Conservation (phyloP, 495 filamentous ascomycete genomes). For the Penicillium steckii region DNA sequence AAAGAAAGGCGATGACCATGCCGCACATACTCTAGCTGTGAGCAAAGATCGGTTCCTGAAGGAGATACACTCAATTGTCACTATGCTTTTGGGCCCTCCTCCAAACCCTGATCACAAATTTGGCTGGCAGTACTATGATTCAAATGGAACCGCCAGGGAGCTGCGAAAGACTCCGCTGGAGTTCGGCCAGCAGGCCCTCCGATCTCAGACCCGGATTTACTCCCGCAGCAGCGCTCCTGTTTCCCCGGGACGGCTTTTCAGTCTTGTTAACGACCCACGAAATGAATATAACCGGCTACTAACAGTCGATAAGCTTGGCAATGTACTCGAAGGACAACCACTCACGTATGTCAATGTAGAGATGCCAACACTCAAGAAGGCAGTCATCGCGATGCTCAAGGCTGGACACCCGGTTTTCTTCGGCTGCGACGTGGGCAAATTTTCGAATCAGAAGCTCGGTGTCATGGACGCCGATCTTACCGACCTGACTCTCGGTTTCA, state of each 20-base stretch:
- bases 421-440: slow-evolving; percentile 84
- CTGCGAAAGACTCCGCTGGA: slow-evolving; percentile 60
- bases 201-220: background rate
- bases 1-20: slow-evolving; percentile 1
- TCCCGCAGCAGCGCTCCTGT: slow-evolving; percentile 13
- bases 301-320: slow-evolving; percentile 75
- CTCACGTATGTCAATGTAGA: slow-evolving; percentile 82
- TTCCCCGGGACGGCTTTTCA: slow-evolving; percentile 54
- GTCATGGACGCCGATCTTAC: slow-evolving; percentile 73
- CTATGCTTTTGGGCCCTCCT: slow-evolving; percentile 74
- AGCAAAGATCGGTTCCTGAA: slow-evolving; percentile 70
- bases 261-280: slow-evolving; percentile 80
- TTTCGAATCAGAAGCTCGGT: slow-evolving; percentile 59
- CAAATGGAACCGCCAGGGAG: slow-evolving; percentile 56
- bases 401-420: slow-evolving; percentile 81
- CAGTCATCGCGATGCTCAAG: slow-evolving; percentile 72
- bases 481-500: slow-evolving; percentile 78
- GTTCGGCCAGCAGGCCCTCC: slow-evolving; percentile 50
- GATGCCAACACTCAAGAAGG: slow-evolving; percentile 66
- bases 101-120: slow-evolving; percentile 65
- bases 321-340: slow-evolving; percentile 67
- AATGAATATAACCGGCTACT: slow-evolving; percentile 67
- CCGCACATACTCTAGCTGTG: slow-evolving; percentile 32
- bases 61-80: slow-evolving; percentile 76
- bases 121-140: slow-evolving; percentile 75